Percentiles rank a stretch among this genome's conserved stretches.
phyloP scores from a whole-genome alignment of 805 yeast species.

The Cyberlindnera americana region DNA sequence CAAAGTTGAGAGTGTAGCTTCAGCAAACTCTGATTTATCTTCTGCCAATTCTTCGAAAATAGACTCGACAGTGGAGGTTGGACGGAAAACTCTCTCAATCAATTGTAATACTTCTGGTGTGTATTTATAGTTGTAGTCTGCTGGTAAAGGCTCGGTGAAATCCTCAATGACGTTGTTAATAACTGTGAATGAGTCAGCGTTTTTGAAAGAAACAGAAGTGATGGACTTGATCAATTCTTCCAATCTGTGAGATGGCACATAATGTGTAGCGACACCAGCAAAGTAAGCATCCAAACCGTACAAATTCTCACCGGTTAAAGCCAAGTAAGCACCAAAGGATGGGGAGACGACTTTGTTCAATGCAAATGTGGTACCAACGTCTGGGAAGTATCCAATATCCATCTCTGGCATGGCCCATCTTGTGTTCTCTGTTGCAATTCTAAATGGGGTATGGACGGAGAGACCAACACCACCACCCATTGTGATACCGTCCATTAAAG shows the following conservation, averaged over 20 bases:
- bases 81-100: slow-evolving; percentile 67
- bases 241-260: slow-evolving; percentile 63
- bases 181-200: slow-evolving; percentile 33
- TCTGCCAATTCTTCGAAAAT: slow-evolving; percentile 44
- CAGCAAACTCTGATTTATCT: slow-evolving; percentile 66
- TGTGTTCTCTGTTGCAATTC: slow-evolving; percentile 90
- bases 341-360: slow-evolving; percentile 73
- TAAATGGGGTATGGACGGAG: slow-evolving; percentile 84
- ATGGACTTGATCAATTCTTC: slow-evolving; percentile 62
- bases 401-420: slow-evolving; percentile 97
- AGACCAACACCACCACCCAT: slow-evolving; percentile 99
- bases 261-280: slow-evolving; percentile 89
- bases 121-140: slow-evolving; percentile 55
- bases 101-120: slow-evolving; percentile 51
- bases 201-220: slow-evolving; percentile 35
- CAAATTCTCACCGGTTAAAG: slow-evolving; percentile 79
- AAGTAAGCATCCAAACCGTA: slow-evolving; percentile 77
- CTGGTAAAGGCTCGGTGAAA: slow-evolving; percentile 66
- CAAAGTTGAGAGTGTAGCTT: slow-evolving; percentile 50
- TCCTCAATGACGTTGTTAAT: slow-evolving; percentile 77
- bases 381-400: slow-evolving; percentile 94
- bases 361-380: slow-evolving; percentile 91
- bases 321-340: slow-evolving; percentile 78
- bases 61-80: slow-evolving; percentile 41
- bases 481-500: slow-evolving; percentile 85